Evolutionary conservation across 2,329 filamentous ascomycete species (phyloP).

Genomic region (Bipolaris cookei): DNA sequence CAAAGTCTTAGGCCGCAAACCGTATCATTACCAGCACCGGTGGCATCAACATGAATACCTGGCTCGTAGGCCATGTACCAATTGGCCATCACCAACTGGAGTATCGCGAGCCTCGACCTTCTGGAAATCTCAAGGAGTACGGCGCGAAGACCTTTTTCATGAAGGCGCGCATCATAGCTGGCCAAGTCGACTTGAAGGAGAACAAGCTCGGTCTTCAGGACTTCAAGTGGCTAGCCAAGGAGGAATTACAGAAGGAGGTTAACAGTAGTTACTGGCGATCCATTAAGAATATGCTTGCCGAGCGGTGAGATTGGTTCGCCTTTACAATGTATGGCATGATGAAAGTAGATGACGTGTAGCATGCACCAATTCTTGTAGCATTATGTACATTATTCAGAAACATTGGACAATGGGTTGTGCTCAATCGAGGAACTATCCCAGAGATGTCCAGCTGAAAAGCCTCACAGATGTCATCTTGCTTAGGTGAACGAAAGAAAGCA

Average conservation of each 20-base stretch:
- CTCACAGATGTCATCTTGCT: too few relatives aligned
- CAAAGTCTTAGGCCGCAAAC: conserved; percentile 72
- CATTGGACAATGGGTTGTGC: not conserved
- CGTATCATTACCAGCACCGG: conserved; percentile 77
- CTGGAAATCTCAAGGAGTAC: conserved; percentile 50
- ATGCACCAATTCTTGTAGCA: conserved; percentile 2
- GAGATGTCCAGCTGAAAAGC: too few relatives aligned
- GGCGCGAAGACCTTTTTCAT: conserved; percentile 93
- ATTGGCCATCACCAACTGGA: conserved; percentile 76
- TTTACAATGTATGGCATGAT: not conserved
- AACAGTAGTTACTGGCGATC: conserved; percentile 72
- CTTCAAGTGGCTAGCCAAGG: conserved; percentile 91
- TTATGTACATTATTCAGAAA: conserved; percentile 6
- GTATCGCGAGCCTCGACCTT: conserved; percentile 51
- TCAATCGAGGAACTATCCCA: too few relatives aligned
- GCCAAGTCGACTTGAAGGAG: conserved; percentile 79
- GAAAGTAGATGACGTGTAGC: conserved; percentile 4
- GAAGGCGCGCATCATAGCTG: conserved; percentile 95
- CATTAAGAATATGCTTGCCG: conserved; percentile 82
- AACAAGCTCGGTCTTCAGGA: conserved; percentile 78
- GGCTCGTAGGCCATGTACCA: conserved; percentile 90
- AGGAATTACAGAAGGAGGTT: conserved; percentile 78
- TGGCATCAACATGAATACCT: conserved; percentile 97
- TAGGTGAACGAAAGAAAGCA: too few relatives aligned
- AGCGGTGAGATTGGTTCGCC: conserved; percentile 62